These are phyloP conservation scores for Starmera pachycereana DNA, from an alignment of 805 yeast species.

Conservation along the genomic window DNA sequence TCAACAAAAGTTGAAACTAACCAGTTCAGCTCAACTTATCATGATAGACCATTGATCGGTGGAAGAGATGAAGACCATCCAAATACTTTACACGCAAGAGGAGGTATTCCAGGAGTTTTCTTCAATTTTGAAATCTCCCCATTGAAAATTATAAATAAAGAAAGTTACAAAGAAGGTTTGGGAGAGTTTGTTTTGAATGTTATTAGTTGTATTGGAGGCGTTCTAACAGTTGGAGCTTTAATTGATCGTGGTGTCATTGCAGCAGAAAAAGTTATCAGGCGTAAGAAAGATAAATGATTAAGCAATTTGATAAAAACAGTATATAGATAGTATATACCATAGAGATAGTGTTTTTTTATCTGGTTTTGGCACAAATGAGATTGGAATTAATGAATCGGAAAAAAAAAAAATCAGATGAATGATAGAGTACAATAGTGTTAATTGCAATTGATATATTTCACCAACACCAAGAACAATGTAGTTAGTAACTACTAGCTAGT, in stretches of 20 bases:
- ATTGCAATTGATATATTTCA: no score
- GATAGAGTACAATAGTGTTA: not conserved
- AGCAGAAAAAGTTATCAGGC: conserved; percentile 67
- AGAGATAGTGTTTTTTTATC: no score
- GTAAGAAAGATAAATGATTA: conserved; percentile 42
- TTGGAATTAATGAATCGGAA: not conserved
- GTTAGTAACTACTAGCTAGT: no score
- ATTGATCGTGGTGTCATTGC: conserved; percentile 83
- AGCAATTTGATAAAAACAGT: no score
- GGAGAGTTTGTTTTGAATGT: conserved; percentile 75
- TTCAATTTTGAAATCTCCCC: conserved; percentile 90
- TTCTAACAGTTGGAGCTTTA: conserved; percentile 83
- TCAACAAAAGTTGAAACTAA: conserved; percentile 59
- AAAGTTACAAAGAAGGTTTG: conserved; percentile 59
- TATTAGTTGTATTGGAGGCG: conserved; percentile 87
- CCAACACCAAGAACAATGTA: no score
- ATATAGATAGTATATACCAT: no score
- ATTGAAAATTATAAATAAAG: conserved; percentile 78
- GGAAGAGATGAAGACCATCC: conserved; percentile 91
- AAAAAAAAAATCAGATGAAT: not conserved
- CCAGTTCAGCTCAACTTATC: conserved; percentile 82
- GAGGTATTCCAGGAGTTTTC: conserved; percentile 88
- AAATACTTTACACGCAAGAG: conserved; percentile 67
- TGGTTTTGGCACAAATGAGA: not conserved
- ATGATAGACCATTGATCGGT: conserved; percentile 76